These are phyloP conservation scores for Krasilnikovozyma curviuscula DNA, from an alignment of 768 basidiomycete species.

Conservation along the genomic window DNA sequence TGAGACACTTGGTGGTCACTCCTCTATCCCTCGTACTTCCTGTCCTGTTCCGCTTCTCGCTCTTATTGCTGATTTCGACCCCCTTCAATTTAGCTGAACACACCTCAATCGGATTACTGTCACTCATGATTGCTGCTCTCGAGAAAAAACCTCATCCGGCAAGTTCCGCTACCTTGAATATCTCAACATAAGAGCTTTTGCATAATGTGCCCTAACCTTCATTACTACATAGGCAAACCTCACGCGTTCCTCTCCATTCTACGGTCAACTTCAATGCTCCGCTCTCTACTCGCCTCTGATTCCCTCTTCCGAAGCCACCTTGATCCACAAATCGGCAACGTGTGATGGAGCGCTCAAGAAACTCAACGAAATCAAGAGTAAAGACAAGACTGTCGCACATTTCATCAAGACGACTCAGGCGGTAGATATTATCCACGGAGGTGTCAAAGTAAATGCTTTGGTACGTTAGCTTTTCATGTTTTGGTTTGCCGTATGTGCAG, in stretches of 20 bases:
- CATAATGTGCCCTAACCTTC: too few species aligned
- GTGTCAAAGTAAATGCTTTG: constrained; percentile 20
- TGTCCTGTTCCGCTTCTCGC: neutral
- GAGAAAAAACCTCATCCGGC: constrained; percentile 1
- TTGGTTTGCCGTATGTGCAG: neutral
- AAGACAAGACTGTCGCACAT: neutral
- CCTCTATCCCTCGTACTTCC: neutral
- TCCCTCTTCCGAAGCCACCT: neutral
- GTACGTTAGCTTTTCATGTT: constrained; percentile 6
- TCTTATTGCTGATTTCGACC: too few species aligned
- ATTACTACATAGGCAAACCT: neutral
- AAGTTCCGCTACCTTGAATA: too few species aligned
- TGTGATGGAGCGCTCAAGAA: neutral
- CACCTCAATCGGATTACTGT: constrained; percentile 1
- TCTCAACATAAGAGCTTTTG: too few species aligned
- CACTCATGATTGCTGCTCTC: neutral
- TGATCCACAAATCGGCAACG: neutral
- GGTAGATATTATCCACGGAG: constrained; percentile 12
- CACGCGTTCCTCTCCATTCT: neutral
- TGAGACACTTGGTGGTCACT: neutral
- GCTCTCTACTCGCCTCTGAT: neutral
- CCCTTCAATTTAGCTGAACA: neutral
- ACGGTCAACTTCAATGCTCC: neutral
- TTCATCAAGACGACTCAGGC: constrained; percentile 3
- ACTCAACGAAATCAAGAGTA: neutral